Conservation (phyloP, 768 basidiomycete genomes). For the Lentinula boryana region DNA sequence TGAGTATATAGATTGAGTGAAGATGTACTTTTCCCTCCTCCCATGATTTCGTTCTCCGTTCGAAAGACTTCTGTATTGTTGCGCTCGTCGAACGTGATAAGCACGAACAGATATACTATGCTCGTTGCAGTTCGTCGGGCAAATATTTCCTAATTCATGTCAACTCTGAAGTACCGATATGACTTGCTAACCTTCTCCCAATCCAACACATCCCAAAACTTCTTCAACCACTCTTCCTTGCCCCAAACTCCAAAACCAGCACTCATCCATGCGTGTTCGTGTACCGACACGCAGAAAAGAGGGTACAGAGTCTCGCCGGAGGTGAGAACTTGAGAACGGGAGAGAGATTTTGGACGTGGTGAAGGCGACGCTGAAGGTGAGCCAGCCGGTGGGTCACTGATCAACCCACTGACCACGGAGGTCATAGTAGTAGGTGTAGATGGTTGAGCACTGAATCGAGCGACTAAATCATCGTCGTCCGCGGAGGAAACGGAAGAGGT, state of each 20-base stretch:
- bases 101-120: too few relatives aligned
- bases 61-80: too few relatives aligned
- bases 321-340: constrained; percentile 19
- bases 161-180: constrained; percentile 19
- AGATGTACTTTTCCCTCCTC: too few relatives aligned
- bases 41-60: too few relatives aligned
- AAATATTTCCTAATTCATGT: too few relatives aligned
- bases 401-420: background rate
- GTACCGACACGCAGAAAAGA: constrained; percentile 69
- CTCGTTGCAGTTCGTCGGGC: too few relatives aligned
- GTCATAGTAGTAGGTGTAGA: background rate
- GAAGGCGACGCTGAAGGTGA: too few relatives aligned
- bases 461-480: background rate
- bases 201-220: constrained; percentile 80
- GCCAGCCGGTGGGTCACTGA: background rate
- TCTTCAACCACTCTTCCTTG: constrained; percentile 76
- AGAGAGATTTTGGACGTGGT: background rate
- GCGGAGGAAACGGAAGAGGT: background rate
- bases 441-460: background rate
- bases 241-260: constrained; percentile 89
- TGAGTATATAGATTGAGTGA: too few relatives aligned
- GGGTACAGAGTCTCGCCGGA: constrained; percentile 63
- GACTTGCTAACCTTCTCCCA: constrained; percentile 57
- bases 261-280: constrained; percentile 84
- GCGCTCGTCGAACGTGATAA: too few relatives aligned